A percentile compares a stretch with the other conserved stretches of the same genome.
Conservation (phyloP, 129 eudicot species). For the Arctium minus region DNA sequence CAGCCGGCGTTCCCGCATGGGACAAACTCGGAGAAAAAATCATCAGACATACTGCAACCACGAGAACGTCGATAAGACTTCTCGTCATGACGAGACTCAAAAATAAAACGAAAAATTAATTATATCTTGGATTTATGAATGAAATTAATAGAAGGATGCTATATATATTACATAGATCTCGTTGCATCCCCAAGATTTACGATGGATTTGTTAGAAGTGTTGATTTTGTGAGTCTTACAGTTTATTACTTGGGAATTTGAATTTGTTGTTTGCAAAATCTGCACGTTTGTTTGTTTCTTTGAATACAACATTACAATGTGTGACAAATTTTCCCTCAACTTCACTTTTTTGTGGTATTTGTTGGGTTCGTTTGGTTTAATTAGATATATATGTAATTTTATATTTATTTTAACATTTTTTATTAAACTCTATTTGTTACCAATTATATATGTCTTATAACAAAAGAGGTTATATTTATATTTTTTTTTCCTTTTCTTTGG, state of each 20-base stretch:
- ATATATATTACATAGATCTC: not conserved
- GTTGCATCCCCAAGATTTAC: not conserved
- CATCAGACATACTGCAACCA: not conserved
- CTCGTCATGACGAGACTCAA: conserved; percentile 6
- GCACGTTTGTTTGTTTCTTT: not conserved
- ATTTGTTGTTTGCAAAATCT: not conserved
- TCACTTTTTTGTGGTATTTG: too few species aligned
- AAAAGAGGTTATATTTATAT: too few species aligned
- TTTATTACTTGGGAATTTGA: not conserved
- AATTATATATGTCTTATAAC: too few species aligned
- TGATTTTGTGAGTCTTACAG: not conserved
- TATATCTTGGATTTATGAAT: not conserved
- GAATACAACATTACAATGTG: too few species aligned
- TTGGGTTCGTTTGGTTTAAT: too few species aligned
- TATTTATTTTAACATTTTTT: too few species aligned
- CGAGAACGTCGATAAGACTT: not conserved
- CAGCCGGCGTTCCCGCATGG: conserved; percentile 5
- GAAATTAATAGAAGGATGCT: not conserved
- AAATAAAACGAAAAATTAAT: not conserved
- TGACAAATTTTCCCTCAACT: too few species aligned
- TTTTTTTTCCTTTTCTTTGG: too few species aligned
- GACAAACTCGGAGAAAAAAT: not conserved
- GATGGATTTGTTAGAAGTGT: not conserved
- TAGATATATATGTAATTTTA: too few species aligned
- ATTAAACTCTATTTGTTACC: too few species aligned